Base-by-base conservation (phyloP, 139 green algal species). In the Chlamydomonas schloesseri region DNA sequence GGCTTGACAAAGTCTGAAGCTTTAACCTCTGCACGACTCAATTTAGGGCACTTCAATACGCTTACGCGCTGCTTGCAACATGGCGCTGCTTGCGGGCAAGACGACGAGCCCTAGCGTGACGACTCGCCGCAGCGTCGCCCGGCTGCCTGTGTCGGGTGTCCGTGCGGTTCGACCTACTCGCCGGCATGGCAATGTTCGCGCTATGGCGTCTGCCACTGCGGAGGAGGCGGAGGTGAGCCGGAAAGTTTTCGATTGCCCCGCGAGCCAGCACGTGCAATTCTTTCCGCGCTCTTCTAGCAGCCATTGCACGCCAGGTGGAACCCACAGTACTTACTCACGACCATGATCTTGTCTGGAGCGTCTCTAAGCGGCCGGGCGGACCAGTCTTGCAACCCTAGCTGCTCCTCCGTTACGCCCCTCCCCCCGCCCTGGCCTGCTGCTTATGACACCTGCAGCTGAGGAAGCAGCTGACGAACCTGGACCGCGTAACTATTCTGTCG, bases 401-500 rank as follows among this genome's bases (percentile, higher is more conserved):
- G n/a, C n/a, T n/a, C n/a, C n/a, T n/a, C n/a, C n/a, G n/a, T n/a
- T n/a, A n/a, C n/a, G n/a, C n/a, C n/a, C n/a, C n/a, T n/a, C n/a
- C n/a, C n/a, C n/a, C n/a, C n/a, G n/a, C n/a, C n/a, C 42, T 50
- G 42, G 8, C 6, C 42, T 8, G 6, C 0, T 62, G 26, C 37
- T 64, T 62, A 5, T 24, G 36, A 62, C 28, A 21, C 50, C 37
- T 47, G 78, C 65, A 82, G 68, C 53, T 82, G 67, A 74, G 65
- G 47, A 87, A 79, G 74, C 60, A 84, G 82, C 88, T 94, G 9
- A 93, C 76, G 29, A 90, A 90, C 85, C 86, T 97, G 29, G 93
- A 98, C 37, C 91, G 95, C 24, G 96, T 99, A 4, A 93, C 88
- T 10, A 93, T 99, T 36, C 91, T 99, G 42, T 96, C 96, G 31